Percentiles rank a stretch among this genome's conserved stretches.
Evolutionary conservation across 2,329 filamentous ascomycete genomes (phyloP).

Genomic region (Pseudodiploospora longispora): DNA sequence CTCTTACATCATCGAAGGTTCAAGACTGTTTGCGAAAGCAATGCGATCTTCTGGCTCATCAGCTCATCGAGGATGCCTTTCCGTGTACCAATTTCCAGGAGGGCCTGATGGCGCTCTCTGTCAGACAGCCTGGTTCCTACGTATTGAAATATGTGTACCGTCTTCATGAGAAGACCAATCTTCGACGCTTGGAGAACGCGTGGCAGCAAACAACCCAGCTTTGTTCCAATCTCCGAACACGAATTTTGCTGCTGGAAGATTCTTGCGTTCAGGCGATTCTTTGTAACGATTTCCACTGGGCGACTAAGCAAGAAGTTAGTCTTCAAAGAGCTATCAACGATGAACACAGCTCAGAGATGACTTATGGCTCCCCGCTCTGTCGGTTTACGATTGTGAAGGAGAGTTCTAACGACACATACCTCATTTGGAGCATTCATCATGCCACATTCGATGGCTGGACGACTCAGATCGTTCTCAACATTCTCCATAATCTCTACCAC

Average conservation of each 20-base stretch:
- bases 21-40: neutral
- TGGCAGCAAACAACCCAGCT: too few species aligned
- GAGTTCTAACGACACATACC: too few species aligned
- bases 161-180: too few species aligned
- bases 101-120: neutral
- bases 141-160: neutral
- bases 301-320: too few species aligned
- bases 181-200: too few species aligned
- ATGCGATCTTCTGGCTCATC: neutral
- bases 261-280: constrained; percentile 14
- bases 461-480: neutral
- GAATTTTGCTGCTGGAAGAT: constrained; percentile 11
- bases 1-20: neutral
- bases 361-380: too few species aligned
- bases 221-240: neutral
- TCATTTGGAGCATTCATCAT: too few species aligned
- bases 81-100: neutral
- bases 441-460: too few species aligned
- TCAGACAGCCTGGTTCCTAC: neutral
- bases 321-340: too few species aligned
- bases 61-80: neutral
- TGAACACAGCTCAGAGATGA: too few species aligned
- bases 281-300: too few species aligned
- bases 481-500: constrained; percentile 6
- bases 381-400: too few species aligned